Evolutionary conservation across 2,329 filamentous ascomycete species (phyloP).

Genomic region (Hypoxylon sp.): DNA sequence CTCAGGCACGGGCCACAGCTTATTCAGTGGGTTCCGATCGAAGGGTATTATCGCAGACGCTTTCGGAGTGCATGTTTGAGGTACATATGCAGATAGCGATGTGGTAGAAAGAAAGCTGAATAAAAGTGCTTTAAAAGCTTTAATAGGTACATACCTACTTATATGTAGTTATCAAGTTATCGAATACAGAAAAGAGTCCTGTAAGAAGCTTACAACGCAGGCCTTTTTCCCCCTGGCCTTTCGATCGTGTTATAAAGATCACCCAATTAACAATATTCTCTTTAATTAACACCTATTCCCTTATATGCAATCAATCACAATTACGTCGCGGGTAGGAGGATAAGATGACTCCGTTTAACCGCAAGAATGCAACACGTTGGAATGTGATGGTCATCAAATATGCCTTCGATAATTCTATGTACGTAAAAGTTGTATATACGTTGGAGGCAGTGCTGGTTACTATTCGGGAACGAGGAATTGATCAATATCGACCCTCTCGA

Average conservation of each 20-base stretch:
- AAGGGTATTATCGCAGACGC: neutral
- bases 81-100: too few species aligned
- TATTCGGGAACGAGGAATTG: constrained; percentile 57
- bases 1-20: constrained; percentile 44
- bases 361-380: neutral
- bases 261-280: neutral
- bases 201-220: too few species aligned
- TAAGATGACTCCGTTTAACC: too few species aligned
- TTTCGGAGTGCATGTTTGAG: neutral
- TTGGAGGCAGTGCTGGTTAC: neutral
- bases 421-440: constrained; percentile 24
- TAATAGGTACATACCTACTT: too few species aligned
- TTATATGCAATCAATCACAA: neutral
- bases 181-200: too few species aligned
- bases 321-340: too few species aligned
- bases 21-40: constrained; percentile 21
- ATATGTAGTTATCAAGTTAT: too few species aligned
- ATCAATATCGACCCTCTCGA: constrained; percentile 72
- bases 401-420: constrained; percentile 19
- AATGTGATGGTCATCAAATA: constrained; percentile 1
- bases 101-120: too few species aligned
- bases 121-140: too few species aligned
- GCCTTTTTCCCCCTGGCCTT: neutral
- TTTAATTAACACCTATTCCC: neutral
- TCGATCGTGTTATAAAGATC: neutral